Percentiles rank a stretch among this genome's conserved stretches.
phyloP scores from a whole-genome alignment of 768 basidiomycete genomes.

The Serendipita vermifera region DNA sequence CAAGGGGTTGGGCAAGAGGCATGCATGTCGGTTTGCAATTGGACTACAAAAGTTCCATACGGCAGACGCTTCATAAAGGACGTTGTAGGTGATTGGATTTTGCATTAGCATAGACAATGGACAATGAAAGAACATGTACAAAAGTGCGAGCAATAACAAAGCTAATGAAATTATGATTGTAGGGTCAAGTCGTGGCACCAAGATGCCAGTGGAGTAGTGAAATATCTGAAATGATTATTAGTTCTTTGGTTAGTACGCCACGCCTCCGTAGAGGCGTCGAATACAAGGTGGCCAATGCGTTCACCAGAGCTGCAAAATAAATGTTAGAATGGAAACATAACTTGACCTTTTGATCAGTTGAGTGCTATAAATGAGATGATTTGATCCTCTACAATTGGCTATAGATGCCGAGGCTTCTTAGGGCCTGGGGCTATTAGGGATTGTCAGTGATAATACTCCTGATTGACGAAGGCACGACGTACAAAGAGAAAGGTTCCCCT shows the following conservation, averaged over 20 bases:
- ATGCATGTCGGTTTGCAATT: too few species aligned
- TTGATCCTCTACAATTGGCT: neutral
- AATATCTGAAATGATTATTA: neutral
- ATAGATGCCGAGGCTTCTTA: constrained; percentile 6
- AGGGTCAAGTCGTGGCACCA: too few species aligned
- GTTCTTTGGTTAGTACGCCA: neutral
- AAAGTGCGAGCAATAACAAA: too few species aligned
- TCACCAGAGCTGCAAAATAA: neutral
- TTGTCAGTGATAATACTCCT: neutral
- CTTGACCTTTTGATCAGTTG: neutral
- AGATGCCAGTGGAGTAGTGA: neutral
- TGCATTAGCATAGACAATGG: too few species aligned
- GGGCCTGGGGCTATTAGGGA: neutral
- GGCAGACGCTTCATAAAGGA: too few species aligned
- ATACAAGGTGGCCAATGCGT: neutral
- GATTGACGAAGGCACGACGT: neutral
- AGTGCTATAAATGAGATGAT: neutral
- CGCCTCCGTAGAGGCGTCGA: neutral
- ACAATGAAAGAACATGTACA: too few species aligned
- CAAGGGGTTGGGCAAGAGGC: too few species aligned
- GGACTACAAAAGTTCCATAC: too few species aligned
- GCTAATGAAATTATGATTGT: too few species aligned
- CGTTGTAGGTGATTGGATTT: too few species aligned
- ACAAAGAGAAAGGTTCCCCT: neutral
- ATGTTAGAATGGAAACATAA: neutral